Percentiles rank a stretch among this genome's conserved stretches.
phyloP scores from a whole-genome alignment of 257 asterid genomes.

The Parsonsia alboflavescens region DNA sequence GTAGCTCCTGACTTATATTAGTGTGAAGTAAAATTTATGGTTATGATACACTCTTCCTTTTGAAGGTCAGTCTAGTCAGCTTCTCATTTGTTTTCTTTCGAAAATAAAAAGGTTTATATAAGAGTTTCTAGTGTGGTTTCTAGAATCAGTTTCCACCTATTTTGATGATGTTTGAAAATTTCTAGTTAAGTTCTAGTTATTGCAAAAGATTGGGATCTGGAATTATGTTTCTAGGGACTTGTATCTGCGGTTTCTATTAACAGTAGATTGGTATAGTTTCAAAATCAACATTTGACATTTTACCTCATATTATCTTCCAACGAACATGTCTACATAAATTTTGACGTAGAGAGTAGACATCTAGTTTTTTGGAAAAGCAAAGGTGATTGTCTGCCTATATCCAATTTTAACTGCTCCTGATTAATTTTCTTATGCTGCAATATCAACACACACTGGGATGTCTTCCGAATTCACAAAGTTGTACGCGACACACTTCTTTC shows the following conservation, averaged over 20 bases:
- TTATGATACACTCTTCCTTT: neutral
- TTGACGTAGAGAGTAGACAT: neutral
- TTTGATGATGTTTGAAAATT: neutral
- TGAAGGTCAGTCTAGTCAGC: neutral
- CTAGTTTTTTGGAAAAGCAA: too few species aligned
- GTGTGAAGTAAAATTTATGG: neutral
- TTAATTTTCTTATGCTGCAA: neutral
- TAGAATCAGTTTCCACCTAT: neutral
- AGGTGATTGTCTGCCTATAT: neutral
- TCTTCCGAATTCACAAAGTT: neutral
- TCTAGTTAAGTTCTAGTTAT: too few species aligned
- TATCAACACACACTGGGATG: neutral
- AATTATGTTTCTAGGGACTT: too few species aligned
- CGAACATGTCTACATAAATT: neutral
- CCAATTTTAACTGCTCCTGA: neutral
- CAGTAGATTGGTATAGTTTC: too few species aligned
- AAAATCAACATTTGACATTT: neutral
- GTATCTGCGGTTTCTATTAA: too few species aligned
- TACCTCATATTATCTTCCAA: neutral
- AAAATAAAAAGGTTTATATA: too few species aligned
- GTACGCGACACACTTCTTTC: neutral
- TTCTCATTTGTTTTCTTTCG: too few species aligned
- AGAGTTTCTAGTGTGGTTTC: neutral
- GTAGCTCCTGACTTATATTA: neutral
- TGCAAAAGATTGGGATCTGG: too few species aligned